Evolutionary conservation across 2,329 filamentous ascomycete genomes (phyloP).

Genomic region (Aspergillus pseudoviridinutans): DNA sequence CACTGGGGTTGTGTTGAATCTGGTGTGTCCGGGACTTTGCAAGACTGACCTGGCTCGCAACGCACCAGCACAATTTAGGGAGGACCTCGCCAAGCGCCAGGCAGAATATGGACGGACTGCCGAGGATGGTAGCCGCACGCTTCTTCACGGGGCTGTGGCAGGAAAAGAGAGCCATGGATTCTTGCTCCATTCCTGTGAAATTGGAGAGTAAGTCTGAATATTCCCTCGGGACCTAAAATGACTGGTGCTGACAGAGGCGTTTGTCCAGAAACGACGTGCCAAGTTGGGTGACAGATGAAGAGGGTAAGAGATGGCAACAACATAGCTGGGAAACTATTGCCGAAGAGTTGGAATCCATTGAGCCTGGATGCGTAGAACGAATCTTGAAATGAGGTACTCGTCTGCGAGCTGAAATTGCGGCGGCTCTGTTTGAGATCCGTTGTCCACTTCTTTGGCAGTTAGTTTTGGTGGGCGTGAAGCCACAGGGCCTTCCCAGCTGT

Average conservation of each 20-base stretch:
- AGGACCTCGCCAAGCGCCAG: slow-evolving; percentile 12
- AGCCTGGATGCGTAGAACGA: not conserved
- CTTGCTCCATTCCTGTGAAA: not conserved
- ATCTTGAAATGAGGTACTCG: not conserved
- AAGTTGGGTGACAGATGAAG: not conserved
- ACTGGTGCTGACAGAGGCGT: not conserved
- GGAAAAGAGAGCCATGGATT: slow-evolving; percentile 25
- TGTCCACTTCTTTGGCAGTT: not conserved
- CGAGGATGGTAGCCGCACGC: slow-evolving; percentile 28
- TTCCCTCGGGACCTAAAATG: not conserved
- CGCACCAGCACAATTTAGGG: slow-evolving; percentile 20
- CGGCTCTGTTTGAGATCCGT: not conserved
- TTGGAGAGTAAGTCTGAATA: not conserved
- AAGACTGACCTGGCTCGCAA: slow-evolving; percentile 22
- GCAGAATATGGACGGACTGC: slow-evolving; percentile 19
- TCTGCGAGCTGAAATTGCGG: not conserved
- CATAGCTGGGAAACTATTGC: not conserved
- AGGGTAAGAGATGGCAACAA: not conserved
- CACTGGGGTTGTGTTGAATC: slow-evolving; percentile 29
- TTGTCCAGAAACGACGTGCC: not conserved
- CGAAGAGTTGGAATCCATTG: not conserved
- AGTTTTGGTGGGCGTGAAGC: not conserved
- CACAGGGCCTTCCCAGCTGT: not conserved
- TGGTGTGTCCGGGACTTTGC: slow-evolving; percentile 29
- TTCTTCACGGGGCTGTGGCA: slow-evolving; percentile 25